phyloP scores from a whole-genome alignment of 176 grass and related monocot species.

The Panicum miliaceum region DNA sequence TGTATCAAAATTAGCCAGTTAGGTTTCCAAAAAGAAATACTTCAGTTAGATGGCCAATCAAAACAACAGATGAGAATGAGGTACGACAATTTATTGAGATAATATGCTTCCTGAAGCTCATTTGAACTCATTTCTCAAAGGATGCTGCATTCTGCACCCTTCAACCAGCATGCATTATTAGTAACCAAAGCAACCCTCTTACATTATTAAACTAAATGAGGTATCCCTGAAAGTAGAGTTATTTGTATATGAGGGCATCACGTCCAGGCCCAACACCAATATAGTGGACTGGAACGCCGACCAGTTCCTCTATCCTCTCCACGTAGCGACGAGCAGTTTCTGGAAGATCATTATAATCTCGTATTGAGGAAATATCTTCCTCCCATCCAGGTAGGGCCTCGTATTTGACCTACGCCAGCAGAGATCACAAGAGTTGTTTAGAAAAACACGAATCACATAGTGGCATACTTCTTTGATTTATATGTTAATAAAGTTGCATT shows the following conservation, averaged over 20 bases:
- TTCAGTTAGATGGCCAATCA: background rate
- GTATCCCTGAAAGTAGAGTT: constrained; percentile 10
- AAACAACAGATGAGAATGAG: background rate
- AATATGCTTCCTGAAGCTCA: background rate
- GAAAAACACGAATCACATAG: background rate
- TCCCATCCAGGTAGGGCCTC: constrained; percentile 85
- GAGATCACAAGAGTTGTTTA: constrained; percentile 24
- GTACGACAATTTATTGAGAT: background rate
- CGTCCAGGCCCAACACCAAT: constrained; percentile 88
- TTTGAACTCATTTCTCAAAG: background rate
- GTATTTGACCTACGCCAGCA: constrained; percentile 75
- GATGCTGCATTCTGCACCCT: constrained; percentile 9
- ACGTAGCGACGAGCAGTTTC: constrained; percentile 68
- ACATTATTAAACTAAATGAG: background rate
- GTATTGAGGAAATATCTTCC: constrained; percentile 72
- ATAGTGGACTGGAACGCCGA: constrained; percentile 84
- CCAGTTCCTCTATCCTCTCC: constrained; percentile 88
- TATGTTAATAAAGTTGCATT: background rate
- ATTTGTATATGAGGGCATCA: constrained; percentile 94
- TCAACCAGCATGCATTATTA: background rate
- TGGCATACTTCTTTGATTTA: background rate
- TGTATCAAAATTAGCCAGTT: background rate
- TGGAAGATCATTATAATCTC: constrained; percentile 75
- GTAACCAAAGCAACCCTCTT: background rate
- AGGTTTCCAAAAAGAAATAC: background rate